These are phyloP conservation scores for Zasmidium citrigriseum DNA, from an alignment of 2,329 filamentous ascomycete species.

Conservation along the genomic window DNA sequence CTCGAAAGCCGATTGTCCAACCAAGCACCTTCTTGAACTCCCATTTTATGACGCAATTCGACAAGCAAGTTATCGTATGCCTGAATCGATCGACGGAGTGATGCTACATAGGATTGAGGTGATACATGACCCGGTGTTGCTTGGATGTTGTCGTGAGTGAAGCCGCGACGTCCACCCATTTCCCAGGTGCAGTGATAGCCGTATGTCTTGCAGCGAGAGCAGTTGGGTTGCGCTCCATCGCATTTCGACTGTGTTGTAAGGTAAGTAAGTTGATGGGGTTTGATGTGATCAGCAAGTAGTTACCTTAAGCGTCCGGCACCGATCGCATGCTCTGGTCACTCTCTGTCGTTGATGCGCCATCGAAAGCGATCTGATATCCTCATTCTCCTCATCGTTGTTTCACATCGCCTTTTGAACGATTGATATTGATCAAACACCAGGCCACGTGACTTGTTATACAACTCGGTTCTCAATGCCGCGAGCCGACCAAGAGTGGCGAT, in stretches of 20 bases:
- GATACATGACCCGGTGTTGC: neutral
- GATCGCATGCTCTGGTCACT: conserved; percentile 15
- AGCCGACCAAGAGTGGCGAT: neutral
- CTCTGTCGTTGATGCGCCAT: conserved; percentile 14
- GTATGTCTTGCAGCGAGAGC: conserved; percentile 14
- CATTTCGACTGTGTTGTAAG: conserved; percentile 3
- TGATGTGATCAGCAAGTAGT: neutral
- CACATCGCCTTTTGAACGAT: neutral
- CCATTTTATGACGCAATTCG: conserved; percentile 1
- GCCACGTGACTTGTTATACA: neutral
- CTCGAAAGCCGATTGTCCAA: conserved; percentile 7
- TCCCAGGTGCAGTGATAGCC: conserved; percentile 17
- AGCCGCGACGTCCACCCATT: conserved; percentile 11
- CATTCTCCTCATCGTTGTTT: neutral
- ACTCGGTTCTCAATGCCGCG: neutral
- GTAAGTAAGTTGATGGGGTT: neutral
- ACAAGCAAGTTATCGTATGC: conserved; percentile 12
- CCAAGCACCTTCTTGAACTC: neutral
- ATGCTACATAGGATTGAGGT: neutral
- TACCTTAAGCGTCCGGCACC: conserved; percentile 12
- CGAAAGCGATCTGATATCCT: neutral
- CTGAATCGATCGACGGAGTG: conserved; percentile 8
- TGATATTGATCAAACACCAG: neutral
- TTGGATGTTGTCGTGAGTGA: conserved; percentile 1
- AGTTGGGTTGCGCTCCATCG: conserved; percentile 13